These are phyloP conservation scores for Penstemon barbatus DNA, from an alignment of 257 asterid genomes.

Conservation along the genomic window DNA sequence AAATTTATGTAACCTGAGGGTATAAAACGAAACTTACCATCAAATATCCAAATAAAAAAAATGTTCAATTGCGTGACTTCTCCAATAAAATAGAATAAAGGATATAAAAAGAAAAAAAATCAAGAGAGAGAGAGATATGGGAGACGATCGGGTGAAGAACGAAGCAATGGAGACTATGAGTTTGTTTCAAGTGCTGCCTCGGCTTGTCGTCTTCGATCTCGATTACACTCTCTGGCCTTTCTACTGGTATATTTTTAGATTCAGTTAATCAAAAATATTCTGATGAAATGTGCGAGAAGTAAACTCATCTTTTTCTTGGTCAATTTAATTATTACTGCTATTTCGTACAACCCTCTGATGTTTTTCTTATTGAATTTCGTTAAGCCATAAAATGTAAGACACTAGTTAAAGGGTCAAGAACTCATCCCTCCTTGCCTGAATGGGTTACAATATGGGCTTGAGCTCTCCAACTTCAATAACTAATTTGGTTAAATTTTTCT, in stretches of 20 bases:
- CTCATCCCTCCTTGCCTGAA: no score
- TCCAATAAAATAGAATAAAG: neutral
- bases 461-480: no score
- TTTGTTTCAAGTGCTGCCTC: constrained; percentile 73
- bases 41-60: no score
- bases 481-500: no score
- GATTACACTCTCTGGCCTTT: constrained; percentile 72
- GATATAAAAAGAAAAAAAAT: neutral
- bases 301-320: neutral
- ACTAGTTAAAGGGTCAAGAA: no score
- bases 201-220: constrained; percentile 87
- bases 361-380: neutral
- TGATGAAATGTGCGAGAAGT: neutral
- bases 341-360: neutral
- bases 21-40: no score
- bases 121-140: constrained; percentile 41
- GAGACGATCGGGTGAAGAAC: constrained; percentile 78
- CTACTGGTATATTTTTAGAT: constrained; percentile 44
- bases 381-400: no score
- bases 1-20: no score
- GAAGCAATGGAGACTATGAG: constrained; percentile 85
- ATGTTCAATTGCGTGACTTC: no score
- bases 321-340: neutral
- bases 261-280: neutral
- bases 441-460: no score